Evolutionary conservation across 2,329 filamentous ascomycete species (phyloP).

Genomic region (Fusarium newnesense): DNA sequence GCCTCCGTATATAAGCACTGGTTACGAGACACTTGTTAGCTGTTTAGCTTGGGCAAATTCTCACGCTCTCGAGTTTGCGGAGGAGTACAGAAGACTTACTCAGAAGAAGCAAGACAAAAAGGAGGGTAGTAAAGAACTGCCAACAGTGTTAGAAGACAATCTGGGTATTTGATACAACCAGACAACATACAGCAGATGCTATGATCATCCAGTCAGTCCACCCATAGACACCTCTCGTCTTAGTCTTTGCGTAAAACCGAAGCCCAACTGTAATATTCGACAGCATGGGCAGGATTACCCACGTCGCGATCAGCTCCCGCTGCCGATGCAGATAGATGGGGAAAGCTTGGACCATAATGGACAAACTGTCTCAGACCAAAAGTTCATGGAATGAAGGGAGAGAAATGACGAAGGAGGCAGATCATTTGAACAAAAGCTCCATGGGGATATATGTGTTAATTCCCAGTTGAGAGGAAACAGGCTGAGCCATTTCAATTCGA

Average conservation of each 20-base stretch:
- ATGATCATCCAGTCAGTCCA: constrained; percentile 21
- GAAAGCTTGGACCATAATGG: constrained; percentile 6
- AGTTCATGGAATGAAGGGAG: not conserved
- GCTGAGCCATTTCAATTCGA: not conserved
- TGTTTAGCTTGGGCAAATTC: accelerated
- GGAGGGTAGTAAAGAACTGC: constrained; percentile 1
- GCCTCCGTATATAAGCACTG: constrained; percentile 11
- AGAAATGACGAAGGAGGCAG: not conserved
- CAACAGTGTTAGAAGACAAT: not conserved
- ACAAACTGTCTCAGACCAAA: not conserved
- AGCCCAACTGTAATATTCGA: not conserved
- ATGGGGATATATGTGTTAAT: not conserved
- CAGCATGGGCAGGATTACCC: not conserved
- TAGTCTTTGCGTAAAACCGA: constrained; percentile 13
- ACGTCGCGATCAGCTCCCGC: not conserved
- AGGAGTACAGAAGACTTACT: not conserved
- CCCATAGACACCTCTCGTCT: constrained; percentile 6
- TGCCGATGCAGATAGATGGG: constrained; percentile 6
- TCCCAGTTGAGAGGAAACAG: not conserved
- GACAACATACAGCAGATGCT: not conserved
- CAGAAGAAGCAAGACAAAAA: constrained; percentile 5
- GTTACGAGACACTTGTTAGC: not conserved
- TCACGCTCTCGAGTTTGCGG: accelerated
- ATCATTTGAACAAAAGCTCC: constrained; percentile 17
- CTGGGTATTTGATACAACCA: accelerated